Percentiles rank a stretch among this genome's conserved stretches.
These are phyloP conservation scores for Metarhizium guizhouense DNA, from an alignment of 2,329 filamentous ascomycete genomes.

Conservation along the genomic window DNA sequence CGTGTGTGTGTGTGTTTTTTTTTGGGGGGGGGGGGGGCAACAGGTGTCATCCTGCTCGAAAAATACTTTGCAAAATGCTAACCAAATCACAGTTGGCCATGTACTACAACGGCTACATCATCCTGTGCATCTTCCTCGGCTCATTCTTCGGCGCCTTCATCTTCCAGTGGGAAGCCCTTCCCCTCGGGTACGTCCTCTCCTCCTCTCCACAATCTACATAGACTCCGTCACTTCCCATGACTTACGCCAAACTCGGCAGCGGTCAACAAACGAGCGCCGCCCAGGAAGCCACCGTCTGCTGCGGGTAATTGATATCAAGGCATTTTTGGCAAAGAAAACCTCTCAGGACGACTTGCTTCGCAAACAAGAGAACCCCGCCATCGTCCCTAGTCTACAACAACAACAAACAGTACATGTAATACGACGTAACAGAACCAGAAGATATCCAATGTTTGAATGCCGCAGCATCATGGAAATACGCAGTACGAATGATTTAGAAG, in stretches of 20 bases:
- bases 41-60: no score
- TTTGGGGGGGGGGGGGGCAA: no score
- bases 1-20: no score
- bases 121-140: slow-evolving; percentile 73
- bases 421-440: no score
- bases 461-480: not conserved
- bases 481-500: no score
- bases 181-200: slow-evolving; percentile 16
- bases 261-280: slow-evolving; percentile 23
- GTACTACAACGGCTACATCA: slow-evolving; percentile 64
- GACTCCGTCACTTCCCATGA: not conserved
- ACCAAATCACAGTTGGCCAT: slow-evolving; percentile 33
- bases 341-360: no score
- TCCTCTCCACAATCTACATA: not conserved
- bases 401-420: no score
- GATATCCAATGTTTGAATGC: not conserved
- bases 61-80: not conserved
- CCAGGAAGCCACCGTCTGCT: slow-evolving; percentile 31
- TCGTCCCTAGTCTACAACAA: no score
- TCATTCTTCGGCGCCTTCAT: slow-evolving; percentile 63
- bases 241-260: not conserved
- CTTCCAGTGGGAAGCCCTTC: slow-evolving; percentile 59
- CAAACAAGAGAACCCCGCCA: no score
- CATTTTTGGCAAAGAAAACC: no score
- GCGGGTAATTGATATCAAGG: slow-evolving; percentile 19